Evolutionary conservation across 805 yeast genomes (phyloP).

Genomic region (Saccharomycopsis sp.): DNA sequence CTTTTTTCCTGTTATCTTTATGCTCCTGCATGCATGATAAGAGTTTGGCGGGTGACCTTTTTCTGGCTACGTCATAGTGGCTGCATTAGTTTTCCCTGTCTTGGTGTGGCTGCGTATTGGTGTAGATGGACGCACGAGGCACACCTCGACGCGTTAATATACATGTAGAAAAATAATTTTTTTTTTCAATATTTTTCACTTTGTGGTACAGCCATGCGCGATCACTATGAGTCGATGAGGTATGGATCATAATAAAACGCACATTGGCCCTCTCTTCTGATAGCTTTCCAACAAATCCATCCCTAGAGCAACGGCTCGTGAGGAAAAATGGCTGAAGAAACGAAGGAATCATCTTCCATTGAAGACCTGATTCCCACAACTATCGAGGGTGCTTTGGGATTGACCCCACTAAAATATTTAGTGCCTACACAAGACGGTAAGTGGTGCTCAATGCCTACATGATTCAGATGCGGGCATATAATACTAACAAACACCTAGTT

Average conservation of each 20-base stretch:
- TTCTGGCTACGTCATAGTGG: neutral
- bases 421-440: constrained; percentile 36
- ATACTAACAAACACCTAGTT: constrained; percentile 5
- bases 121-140: neutral
- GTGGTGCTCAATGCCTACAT: too few relatives aligned
- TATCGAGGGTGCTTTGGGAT: constrained; percentile 27
- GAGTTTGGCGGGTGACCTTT: neutral
- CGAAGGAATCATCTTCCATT: too few relatives aligned
- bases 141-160: neutral
- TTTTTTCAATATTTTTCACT: neutral
- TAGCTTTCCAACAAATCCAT: too few relatives aligned
- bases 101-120: too few relatives aligned
- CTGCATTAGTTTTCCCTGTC: neutral
- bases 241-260: neutral
- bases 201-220: too few relatives aligned
- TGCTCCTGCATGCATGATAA: neutral
- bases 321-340: neutral
- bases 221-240: neutral
- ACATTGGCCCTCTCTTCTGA: too few relatives aligned
- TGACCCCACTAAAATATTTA: constrained; percentile 32
- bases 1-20: neutral
- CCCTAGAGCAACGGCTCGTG: too few relatives aligned
- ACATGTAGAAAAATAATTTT: neutral
- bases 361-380: neutral
- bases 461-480: too few relatives aligned